Evolutionary conservation across 2,329 filamentous ascomycete species (phyloP).

Genomic region (Aschersonia sp.): DNA sequence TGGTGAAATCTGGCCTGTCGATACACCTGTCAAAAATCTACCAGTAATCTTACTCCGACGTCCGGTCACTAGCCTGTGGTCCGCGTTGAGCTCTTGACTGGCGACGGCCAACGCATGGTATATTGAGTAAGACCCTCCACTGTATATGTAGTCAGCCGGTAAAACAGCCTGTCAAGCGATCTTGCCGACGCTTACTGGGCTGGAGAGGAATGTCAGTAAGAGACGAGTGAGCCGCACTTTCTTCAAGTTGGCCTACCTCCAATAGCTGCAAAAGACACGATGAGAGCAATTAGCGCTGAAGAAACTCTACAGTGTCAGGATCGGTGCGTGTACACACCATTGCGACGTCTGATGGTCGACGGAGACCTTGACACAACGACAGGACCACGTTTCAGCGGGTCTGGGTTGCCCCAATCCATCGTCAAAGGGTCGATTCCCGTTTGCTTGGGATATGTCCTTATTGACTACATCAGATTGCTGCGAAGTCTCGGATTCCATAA

Average conservation of each 20-base stretch:
- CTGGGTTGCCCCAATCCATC: conserved; percentile 73
- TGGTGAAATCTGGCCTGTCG: conserved; percentile 41
- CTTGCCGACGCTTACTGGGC: conserved; percentile 18
- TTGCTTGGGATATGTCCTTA: conserved; percentile 77
- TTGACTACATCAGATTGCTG: conserved; percentile 1
- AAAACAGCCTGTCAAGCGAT: not conserved
- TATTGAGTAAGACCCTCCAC: conserved; percentile 84
- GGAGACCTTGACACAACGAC: conserved; percentile 71
- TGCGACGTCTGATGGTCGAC: conserved; percentile 64
- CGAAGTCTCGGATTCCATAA: not conserved
- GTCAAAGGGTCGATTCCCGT: conserved; percentile 84
- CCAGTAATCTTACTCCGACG: no score
- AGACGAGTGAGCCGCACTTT: not conserved
- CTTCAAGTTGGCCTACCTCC: conserved; percentile 30
- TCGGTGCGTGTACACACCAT: conserved; percentile 39
- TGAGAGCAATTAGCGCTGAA: no score
- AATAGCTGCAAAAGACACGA: conserved; percentile 25
- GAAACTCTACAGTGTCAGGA: no score
- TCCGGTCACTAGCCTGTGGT: conserved; percentile 44
- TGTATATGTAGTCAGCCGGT: conserved; percentile 5
- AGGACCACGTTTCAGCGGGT: conserved; percentile 64
- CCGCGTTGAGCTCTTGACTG: conserved; percentile 70
- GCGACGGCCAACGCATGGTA: conserved; percentile 91
- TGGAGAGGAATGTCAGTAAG: conserved; percentile 6
- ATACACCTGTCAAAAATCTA: not conserved